Evolutionary conservation across 768 basidiomycete genomes (phyloP).

Genomic region (Sistotremastrum niveocremeum): DNA sequence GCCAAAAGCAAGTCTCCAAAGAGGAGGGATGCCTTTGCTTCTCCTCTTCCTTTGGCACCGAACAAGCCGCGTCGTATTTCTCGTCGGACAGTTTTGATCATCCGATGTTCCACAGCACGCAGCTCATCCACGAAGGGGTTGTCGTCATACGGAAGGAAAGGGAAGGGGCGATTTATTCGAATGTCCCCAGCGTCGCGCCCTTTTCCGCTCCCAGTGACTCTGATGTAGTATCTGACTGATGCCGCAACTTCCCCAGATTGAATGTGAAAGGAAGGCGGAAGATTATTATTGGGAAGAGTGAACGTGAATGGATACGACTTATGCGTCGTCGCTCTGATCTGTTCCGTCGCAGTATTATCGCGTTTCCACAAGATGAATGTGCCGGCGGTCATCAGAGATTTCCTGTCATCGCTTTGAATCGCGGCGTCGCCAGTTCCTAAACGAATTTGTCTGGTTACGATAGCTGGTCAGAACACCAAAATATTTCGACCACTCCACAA

Average conservation of each 20-base stretch:
- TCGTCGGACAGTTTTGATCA: slow-evolving; percentile 2
- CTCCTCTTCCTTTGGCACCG: slow-evolving; percentile 9
- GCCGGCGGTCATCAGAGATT: no score
- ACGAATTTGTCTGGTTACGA: slow-evolving; percentile 2
- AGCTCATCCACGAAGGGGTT: slow-evolving; percentile 2
- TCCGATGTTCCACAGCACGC: slow-evolving; percentile 8
- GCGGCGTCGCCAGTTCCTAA: slow-evolving; percentile 1
- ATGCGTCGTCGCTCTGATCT: slow-evolving; percentile 5
- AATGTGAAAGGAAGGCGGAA: slow-evolving; percentile 11
- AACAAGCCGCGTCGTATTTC: slow-evolving; percentile 10
- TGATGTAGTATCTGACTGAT: slow-evolving; percentile 10
- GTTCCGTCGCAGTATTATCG: slow-evolving; percentile 8
- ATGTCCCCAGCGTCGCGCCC: slow-evolving; percentile 9
- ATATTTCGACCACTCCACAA: no score
- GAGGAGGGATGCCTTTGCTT: slow-evolving; percentile 6
- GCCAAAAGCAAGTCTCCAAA: not conserved
- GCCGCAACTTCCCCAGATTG: slow-evolving; percentile 4
- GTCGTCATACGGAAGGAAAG: slow-evolving; percentile 8
- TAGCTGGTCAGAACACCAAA: no score
- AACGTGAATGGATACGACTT: slow-evolving; percentile 11
- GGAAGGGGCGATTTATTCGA: slow-evolving; percentile 3
- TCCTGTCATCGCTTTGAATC: slow-evolving; percentile 1
- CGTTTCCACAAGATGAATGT: slow-evolving; percentile 2
- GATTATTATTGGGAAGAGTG: slow-evolving; percentile 3
- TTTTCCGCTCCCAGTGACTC: slow-evolving; percentile 8